Conservation (phyloP, 495 filamentous ascomycete species). For the Pseudevernia furfuracea region DNA sequence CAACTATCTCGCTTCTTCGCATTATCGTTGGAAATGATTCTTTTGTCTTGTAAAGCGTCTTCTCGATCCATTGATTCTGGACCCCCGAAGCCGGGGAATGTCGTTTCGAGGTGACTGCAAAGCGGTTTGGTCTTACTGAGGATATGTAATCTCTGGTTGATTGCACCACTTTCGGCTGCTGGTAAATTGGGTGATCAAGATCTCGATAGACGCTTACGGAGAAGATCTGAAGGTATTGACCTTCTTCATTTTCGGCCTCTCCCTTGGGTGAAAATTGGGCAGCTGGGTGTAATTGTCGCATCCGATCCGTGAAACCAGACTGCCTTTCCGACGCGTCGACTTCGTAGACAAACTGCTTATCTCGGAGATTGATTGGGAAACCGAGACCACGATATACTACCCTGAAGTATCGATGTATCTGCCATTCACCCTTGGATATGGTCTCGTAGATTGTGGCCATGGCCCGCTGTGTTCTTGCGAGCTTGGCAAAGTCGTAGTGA, state of each 20-base stretch:
- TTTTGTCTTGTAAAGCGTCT: conserved; percentile 73
- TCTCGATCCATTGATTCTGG: conserved; percentile 72
- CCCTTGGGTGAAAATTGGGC: conserved; percentile 72
- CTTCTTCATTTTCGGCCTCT: conserved; percentile 75
- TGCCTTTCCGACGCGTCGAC: conserved; percentile 67
- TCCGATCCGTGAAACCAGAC: conserved; percentile 77
- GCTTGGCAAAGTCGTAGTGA: conserved; percentile 83
- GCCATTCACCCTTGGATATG: conserved; percentile 68
- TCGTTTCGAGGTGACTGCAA: conserved; percentile 63
- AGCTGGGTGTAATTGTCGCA: conserved; percentile 83
- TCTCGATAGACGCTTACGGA: conserved; percentile 75
- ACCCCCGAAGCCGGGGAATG: conserved; percentile 55
- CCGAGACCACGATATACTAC: conserved; percentile 88
- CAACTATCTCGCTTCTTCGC: conserved; percentile 75
- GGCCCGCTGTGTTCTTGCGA: conserved; percentile 78
- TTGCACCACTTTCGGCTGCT: conserved; percentile 73
- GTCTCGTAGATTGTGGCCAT: conserved; percentile 91
- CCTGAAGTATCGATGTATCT: conserved; percentile 81
- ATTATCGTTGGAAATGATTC: conserved; percentile 90
- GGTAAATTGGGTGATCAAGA: conserved; percentile 76
- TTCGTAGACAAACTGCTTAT: conserved; percentile 92
- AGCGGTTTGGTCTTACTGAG: conserved; percentile 60
- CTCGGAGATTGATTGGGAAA: conserved; percentile 69
- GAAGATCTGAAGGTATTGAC: conserved; percentile 83
- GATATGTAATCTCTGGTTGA: conserved; percentile 79